These are phyloP conservation scores for Scenedesmus sp. DNA, from an alignment of 163 green algal species.

Conservation along the genomic window DNA sequence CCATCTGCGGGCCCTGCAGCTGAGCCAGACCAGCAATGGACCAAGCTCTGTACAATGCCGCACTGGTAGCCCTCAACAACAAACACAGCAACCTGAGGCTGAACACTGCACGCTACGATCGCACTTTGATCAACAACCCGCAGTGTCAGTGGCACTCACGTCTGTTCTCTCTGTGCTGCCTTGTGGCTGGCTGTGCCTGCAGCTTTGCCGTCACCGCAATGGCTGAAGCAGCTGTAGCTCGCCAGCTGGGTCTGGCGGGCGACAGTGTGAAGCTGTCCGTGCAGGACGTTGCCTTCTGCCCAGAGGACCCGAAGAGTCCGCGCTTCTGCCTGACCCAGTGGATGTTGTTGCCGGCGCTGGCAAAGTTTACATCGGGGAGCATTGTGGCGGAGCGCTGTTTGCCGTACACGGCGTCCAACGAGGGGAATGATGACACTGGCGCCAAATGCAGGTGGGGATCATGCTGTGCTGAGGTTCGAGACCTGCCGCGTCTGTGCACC, in stretches of 20 bases:
- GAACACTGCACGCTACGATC: no score
- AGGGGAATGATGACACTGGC: background rate
- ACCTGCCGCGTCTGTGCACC: background rate
- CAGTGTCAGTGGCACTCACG: no score
- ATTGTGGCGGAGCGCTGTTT: background rate
- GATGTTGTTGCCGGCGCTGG: background rate
- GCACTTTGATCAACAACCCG: no score
- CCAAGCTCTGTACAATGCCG: no score
- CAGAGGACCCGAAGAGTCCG: background rate
- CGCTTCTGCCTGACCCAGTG: background rate
- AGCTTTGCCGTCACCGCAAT: background rate
- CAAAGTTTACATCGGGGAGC: background rate
- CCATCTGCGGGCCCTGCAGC: no score
- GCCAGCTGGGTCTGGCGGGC: background rate
- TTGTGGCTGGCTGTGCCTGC: background rate
- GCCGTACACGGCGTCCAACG: background rate
- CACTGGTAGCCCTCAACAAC: no score
- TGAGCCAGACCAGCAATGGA: no score
- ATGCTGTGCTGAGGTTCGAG: background rate
- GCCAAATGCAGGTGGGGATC: background rate
- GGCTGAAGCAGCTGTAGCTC: background rate
- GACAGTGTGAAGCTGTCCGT: background rate
- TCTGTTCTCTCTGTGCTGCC: no score
- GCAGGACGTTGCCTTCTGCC: background rate
- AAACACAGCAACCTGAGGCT: no score